Conservation (phyloP, 2,329 filamentous ascomycete species). For the Colletotrichum tropicicola region DNA sequence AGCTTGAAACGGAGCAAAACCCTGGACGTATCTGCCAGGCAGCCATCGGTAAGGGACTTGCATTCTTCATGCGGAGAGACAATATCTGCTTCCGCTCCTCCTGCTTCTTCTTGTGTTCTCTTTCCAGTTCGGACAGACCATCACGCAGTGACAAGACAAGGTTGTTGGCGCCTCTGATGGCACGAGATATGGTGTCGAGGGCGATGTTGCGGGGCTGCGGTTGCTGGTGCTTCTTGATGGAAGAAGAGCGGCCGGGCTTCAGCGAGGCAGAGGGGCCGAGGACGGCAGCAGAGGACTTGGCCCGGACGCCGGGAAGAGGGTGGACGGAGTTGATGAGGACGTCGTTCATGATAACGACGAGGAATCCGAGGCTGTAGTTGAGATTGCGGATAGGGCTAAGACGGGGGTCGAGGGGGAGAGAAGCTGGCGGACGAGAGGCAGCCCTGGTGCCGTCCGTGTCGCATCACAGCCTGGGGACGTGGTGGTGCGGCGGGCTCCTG, state of each 20-base stretch:
- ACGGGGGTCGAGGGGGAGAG: background rate
- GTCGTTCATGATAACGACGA: constrained; percentile 27
- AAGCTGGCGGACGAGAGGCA: constrained; percentile 7
- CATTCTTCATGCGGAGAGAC: constrained; percentile 71
- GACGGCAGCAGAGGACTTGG: constrained; percentile 6
- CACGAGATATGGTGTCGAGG: constrained; percentile 37
- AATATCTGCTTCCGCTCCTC: constrained; percentile 71
- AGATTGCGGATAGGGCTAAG: background rate
- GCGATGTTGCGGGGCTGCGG: constrained; percentile 10
- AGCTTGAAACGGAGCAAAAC: too few relatives aligned
- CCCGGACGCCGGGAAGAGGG: constrained; percentile 12
- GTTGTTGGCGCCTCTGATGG: constrained; percentile 50
- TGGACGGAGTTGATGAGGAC: constrained; percentile 30
- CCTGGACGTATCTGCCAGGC: too few relatives aligned
- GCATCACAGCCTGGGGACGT: constrained; percentile 24
- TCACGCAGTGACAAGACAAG: constrained; percentile 59
- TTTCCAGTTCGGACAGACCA: constrained; percentile 60
- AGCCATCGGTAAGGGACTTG: constrained; percentile 52
- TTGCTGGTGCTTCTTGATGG: constrained; percentile 21
- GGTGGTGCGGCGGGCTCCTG: constrained; percentile 5
- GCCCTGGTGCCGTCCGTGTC: constrained; percentile 19
- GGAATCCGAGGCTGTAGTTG: background rate
- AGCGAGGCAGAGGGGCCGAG: constrained; percentile 4
- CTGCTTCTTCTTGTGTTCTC: constrained; percentile 52
- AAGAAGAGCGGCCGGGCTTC: constrained; percentile 17